phyloP scores from a whole-genome alignment of 1,139 yeast genomes.

The Hemisphaericaspora xylanilytica region DNA sequence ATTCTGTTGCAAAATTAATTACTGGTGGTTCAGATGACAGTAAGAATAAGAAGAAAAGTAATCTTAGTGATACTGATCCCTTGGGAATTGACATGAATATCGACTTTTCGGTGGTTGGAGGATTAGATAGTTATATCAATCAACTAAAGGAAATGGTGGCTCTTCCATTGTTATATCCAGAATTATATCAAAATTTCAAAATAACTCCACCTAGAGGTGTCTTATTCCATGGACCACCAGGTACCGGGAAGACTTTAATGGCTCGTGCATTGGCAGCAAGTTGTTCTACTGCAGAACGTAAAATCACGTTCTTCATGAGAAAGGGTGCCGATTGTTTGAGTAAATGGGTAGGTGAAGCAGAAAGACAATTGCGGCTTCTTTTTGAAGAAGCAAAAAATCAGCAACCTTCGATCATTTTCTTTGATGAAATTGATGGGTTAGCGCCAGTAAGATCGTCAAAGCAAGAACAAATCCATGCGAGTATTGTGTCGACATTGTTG shows the following conservation, averaged over 20 bases:
- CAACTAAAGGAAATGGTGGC: constrained; percentile 98
- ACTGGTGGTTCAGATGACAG: constrained; percentile 37
- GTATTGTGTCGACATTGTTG: constrained; percentile 88
- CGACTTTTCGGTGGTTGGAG: constrained; percentile 89
- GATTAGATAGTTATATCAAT: constrained; percentile 83
- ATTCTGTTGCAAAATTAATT: constrained; percentile 24
- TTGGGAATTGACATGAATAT: constrained; percentile 91
- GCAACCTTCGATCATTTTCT: constrained; percentile 93
- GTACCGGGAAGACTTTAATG: constrained; percentile 98
- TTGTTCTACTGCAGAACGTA: constrained; percentile 76
- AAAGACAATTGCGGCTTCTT: constrained; percentile 80
- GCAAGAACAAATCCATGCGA: constrained; percentile 97
- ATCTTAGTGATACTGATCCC: constrained; percentile 90
- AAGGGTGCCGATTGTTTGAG: constrained; percentile 97
- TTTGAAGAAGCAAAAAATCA: constrained; percentile 96
- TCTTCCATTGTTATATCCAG: constrained; percentile 89
- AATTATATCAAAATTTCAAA: constrained; percentile 82
- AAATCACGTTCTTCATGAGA: constrained; percentile 95
- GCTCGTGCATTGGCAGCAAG: constrained; percentile 97
- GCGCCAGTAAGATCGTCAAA: constrained; percentile 97
- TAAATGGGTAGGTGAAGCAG: constrained; percentile 99
- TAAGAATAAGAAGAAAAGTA: constrained; percentile 53
- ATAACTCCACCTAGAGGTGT: constrained; percentile 99
- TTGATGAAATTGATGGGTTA: constrained; percentile 96
- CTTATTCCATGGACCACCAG: constrained; percentile 98